phyloP scores from a whole-genome alignment of 208 protist species.

The Acanthamoeba sp. region DNA sequence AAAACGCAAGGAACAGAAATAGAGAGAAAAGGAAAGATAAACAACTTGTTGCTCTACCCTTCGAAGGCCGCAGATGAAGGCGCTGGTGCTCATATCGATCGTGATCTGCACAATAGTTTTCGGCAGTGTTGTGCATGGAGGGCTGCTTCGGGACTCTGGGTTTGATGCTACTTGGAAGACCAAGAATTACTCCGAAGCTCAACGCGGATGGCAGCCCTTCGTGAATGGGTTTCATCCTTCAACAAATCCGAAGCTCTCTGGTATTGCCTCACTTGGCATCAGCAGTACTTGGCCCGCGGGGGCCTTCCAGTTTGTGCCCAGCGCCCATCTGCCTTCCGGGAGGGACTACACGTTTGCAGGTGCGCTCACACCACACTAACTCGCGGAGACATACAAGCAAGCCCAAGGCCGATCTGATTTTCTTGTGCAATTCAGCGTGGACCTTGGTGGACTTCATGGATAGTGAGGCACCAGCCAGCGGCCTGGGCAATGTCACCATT shows the following conservation, averaged over 20 bases:
- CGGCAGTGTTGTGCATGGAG: neutral
- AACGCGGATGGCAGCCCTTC: conserved; percentile 2
- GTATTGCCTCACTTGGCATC: neutral
- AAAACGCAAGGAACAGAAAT: neutral
- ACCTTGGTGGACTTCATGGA: neutral
- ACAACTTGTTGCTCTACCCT: too few species aligned
- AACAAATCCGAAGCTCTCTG: neutral
- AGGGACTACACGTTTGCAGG: neutral
- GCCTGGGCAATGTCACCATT: conserved; percentile 17
- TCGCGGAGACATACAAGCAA: too few species aligned
- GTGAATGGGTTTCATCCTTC: conserved; percentile 57
- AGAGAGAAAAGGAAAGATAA: neutral
- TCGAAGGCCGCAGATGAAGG: neutral
- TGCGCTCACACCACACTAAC: neutral
- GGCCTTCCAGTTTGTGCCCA: conserved; percentile 36
- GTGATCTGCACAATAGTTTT: neutral
- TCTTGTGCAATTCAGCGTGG: neutral
- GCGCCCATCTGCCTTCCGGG: neutral
- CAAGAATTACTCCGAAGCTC: neutral
- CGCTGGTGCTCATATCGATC: neutral
- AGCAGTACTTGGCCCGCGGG: conserved; percentile 24
- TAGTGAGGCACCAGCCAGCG: neutral
- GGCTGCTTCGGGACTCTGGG: neutral
- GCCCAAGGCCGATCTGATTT: too few species aligned
- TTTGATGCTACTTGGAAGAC: conserved; percentile 42